These are phyloP conservation scores for Tolypocladium nubicola DNA, from an alignment of 2,329 filamentous ascomycete genomes.

Conservation along the genomic window DNA sequence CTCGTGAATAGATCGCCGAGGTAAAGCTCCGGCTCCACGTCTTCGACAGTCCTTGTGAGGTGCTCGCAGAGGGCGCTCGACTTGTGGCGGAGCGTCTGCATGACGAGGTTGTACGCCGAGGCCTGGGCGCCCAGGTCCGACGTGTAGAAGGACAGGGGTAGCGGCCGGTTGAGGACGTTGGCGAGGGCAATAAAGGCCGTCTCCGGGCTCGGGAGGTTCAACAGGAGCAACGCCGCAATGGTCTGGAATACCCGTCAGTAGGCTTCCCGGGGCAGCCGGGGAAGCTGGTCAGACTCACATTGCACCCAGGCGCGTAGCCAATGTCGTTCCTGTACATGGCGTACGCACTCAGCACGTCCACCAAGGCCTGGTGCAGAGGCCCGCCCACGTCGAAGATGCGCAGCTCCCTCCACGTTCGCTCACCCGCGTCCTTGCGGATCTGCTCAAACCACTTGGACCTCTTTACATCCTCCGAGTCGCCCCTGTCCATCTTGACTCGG, in stretches of 20 bases:
- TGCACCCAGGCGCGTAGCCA: conserved; percentile 64
- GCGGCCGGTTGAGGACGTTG: conserved; percentile 66
- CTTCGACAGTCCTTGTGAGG: conserved; percentile 39
- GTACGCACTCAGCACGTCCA: conserved; percentile 69
- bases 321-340: conserved; percentile 75
- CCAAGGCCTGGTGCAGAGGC: conserved; percentile 55
- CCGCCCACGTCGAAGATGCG: conserved; percentile 59
- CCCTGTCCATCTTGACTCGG: conserved; percentile 40
- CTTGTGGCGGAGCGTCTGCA: conserved; percentile 56
- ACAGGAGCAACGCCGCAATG: conserved; percentile 61
- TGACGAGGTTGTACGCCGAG: conserved; percentile 57
- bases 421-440: conserved; percentile 53
- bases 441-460: conserved; percentile 51
- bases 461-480: conserved; percentile 40
- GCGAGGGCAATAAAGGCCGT: conserved; percentile 61
- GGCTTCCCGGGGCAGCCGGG: neutral
- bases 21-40: conserved; percentile 39
- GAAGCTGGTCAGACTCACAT: conserved; percentile 40
- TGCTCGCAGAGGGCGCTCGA: conserved; percentile 53
- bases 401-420: conserved; percentile 59
- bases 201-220: conserved; percentile 55
- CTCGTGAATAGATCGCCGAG: conserved; percentile 51
- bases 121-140: conserved; percentile 58
- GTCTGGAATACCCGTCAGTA: conserved; percentile 31
- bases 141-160: conserved; percentile 67